phyloP scores from a whole-genome alignment of 2,329 filamentous ascomycete species.

The Alternaria sp. region DNA sequence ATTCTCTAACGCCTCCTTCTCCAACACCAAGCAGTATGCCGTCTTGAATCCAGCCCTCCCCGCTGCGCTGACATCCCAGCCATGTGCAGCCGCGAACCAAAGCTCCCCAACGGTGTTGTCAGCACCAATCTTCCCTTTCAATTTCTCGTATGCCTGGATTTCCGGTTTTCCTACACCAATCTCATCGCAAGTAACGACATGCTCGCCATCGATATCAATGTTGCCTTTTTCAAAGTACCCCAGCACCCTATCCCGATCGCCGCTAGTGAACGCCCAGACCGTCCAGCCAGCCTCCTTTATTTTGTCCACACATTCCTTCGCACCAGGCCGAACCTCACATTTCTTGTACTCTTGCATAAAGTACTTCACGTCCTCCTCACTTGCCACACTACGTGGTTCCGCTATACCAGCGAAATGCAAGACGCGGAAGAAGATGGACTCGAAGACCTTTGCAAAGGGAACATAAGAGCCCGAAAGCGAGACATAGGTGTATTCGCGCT shows the following conservation, averaged over 20 bases:
- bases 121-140: conserved; percentile 55
- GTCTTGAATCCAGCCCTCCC: conserved; percentile 61
- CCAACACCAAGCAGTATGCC: conserved; percentile 63
- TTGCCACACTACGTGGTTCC: conserved; percentile 55
- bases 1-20: conserved; percentile 61
- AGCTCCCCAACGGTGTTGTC: conserved; percentile 46
- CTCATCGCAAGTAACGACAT: conserved; percentile 62
- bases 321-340: conserved; percentile 49
- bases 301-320: conserved; percentile 54
- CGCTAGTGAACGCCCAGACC: conserved; percentile 64
- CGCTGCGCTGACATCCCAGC: conserved; percentile 67
- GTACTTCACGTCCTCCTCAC: conserved; percentile 54
- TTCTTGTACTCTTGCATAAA: conserved; percentile 53
- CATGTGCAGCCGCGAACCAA: conserved; percentile 68
- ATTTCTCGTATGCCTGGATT: conserved; percentile 56
- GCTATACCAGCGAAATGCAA: conserved; percentile 56
- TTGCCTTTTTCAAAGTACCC: conserved; percentile 62
- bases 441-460: conserved; percentile 56
- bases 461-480: conserved; percentile 57
- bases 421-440: conserved; percentile 60
- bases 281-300: conserved; percentile 60
- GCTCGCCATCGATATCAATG: conserved; percentile 61
- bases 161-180: conserved; percentile 62
- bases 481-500: conserved; percentile 62
- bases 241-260: conserved; percentile 59